phyloP scores from a whole-genome alignment of 2,329 filamentous ascomycete genomes.

The Lecanicillium sp. region DNA sequence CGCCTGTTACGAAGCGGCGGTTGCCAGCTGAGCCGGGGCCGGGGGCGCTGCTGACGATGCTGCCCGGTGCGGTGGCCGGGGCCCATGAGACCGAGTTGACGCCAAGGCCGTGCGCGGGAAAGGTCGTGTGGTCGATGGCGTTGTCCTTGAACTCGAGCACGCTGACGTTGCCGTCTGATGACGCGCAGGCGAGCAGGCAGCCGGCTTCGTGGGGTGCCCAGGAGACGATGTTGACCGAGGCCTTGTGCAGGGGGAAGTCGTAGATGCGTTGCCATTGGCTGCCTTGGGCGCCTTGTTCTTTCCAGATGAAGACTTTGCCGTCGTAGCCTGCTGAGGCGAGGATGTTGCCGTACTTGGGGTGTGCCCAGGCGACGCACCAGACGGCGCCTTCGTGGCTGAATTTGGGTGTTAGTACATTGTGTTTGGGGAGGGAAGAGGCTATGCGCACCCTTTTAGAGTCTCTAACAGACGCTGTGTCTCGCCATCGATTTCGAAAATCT shows the following conservation, averaged over 20 bases:
- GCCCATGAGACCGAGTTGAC: conserved; percentile 97
- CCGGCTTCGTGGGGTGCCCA: conserved; percentile 97
- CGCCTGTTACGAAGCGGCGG: conserved; percentile 86
- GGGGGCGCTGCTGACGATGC: conserved; percentile 66
- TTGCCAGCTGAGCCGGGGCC: conserved; percentile 53
- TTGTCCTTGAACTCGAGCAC: conserved; percentile 97
- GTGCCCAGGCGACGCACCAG: conserved; percentile 96
- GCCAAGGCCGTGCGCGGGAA: conserved; percentile 85
- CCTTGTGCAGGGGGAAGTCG: conserved; percentile 88
- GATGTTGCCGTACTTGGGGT: conserved; percentile 97
- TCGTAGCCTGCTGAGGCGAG: conserved; percentile 93
- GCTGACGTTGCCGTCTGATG: conserved; percentile 85
- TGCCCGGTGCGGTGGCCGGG: conserved; percentile 74
- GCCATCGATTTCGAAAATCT: conserved; percentile 97
- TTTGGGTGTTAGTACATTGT: conserved; percentile 10
- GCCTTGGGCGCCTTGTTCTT: conserved; percentile 58
- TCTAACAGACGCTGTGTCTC: conserved; percentile 84
- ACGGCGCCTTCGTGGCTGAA: conserved; percentile 88
- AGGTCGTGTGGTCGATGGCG: conserved; percentile 80
- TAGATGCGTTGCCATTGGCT: conserved; percentile 78
- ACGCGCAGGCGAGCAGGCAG: conserved; percentile 89
- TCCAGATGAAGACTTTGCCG: conserved; percentile 97
- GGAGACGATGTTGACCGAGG: conserved; percentile 90
- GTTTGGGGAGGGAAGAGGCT: not conserved
- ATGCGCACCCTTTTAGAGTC: conserved; percentile 79